phyloP scores from a whole-genome alignment of 208 protist genomes.

The Naegleria gruberi region DNA sequence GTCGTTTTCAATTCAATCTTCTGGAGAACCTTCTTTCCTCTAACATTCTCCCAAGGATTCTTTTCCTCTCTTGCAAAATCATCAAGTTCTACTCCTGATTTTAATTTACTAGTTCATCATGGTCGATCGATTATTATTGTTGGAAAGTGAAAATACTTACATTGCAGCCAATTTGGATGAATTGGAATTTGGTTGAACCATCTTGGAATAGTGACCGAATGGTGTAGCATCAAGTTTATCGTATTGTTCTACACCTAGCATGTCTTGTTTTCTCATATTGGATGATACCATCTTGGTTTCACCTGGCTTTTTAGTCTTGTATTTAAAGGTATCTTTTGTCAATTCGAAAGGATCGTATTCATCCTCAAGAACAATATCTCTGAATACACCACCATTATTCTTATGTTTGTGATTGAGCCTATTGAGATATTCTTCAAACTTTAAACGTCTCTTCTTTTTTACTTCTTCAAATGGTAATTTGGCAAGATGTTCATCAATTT shows the following conservation, averaged over 20 bases:
- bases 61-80: not conserved
- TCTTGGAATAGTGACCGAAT: not conserved
- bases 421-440: not conserved
- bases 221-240: not conserved
- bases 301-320: not conserved
- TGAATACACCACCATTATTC: not conserved
- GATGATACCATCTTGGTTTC: not conserved
- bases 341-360: slow-evolving; percentile 3
- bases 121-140: not conserved
- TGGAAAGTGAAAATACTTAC: not conserved
- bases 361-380: not conserved
- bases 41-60: not conserved
- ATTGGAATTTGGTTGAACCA: not conserved
- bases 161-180: not conserved
- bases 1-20: not conserved
- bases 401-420: not conserved
- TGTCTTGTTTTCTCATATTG: not conserved
- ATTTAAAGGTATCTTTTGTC: not conserved
- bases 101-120: not conserved
- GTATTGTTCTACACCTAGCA: not conserved
- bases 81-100: not conserved
- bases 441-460: not conserved
- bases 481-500: not conserved
- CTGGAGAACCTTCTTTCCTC: not conserved
- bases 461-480: not conserved